A percentile compares a stretch with the other conserved stretches of the same genome.
Conservation (phyloP, 495 filamentous ascomycete species). For the Evernia prunastri region DNA sequence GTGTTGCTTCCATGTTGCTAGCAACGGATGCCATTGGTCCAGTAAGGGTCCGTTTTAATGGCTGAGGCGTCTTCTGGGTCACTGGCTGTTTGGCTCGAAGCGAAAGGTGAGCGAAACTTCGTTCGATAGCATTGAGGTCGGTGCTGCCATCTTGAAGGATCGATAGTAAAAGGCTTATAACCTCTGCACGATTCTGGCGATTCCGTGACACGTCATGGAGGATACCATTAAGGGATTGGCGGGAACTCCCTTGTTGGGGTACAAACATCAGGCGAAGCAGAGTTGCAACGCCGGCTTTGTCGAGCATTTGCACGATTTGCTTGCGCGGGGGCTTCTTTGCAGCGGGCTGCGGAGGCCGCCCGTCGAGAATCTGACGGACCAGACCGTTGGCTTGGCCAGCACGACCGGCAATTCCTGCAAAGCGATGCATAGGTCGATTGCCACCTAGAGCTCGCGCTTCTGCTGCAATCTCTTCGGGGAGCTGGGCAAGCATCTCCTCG, state of each 20-base stretch:
- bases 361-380: slow-evolving; percentile 31
- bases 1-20: slow-evolving; percentile 72
- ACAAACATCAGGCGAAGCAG: slow-evolving; percentile 95
- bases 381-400: slow-evolving; percentile 41
- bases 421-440: slow-evolving; percentile 53
- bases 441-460: slow-evolving; percentile 71
- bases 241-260: slow-evolving; percentile 74
- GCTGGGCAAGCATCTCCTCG: slow-evolving; percentile 75
- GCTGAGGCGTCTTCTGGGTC: slow-evolving; percentile 70
- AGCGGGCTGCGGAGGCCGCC: slow-evolving; percentile 23
- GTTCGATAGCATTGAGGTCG: slow-evolving; percentile 88
- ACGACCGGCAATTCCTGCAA: slow-evolving; percentile 45
- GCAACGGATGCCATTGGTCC: slow-evolving; percentile 48
- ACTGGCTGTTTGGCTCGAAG: slow-evolving; percentile 78
- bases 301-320: slow-evolving; percentile 88
- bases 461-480: slow-evolving; percentile 76
- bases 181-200: slow-evolving; percentile 85
- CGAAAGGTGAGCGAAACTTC: slow-evolving; percentile 88
- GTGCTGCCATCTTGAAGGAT: slow-evolving; percentile 94
- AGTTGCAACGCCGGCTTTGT: slow-evolving; percentile 91
- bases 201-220: slow-evolving; percentile 88
- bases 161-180: slow-evolving; percentile 86
- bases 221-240: slow-evolving; percentile 73
- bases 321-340: slow-evolving; percentile 66
- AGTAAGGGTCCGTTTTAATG: slow-evolving; percentile 62